Conservation (phyloP, 2,329 filamentous ascomycete genomes). For the Elsinoe batatas region DNA sequence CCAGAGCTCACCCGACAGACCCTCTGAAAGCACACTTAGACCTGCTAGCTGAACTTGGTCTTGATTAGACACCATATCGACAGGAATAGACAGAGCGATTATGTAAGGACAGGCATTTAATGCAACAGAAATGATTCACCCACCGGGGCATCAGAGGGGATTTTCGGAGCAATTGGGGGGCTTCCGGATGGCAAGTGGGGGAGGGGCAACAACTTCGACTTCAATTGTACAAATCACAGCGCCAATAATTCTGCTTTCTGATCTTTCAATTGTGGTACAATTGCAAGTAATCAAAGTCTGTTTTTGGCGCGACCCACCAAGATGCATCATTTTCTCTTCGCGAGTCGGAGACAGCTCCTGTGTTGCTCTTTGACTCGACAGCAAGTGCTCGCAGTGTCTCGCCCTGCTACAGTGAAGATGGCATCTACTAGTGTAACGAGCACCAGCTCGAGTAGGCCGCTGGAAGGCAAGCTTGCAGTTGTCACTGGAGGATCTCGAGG, state of each 20-base stretch:
- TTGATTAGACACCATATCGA: too few relatives aligned
- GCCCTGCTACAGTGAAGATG: slow-evolving; percentile 27
- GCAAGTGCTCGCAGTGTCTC: slow-evolving; percentile 27
- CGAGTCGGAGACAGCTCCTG: neutral
- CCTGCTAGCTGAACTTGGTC: too few relatives aligned
- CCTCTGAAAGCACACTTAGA: neutral
- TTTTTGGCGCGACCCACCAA: neutral
- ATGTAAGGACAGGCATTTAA: too few relatives aligned
- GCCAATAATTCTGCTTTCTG: too few relatives aligned
- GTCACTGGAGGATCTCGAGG: slow-evolving; percentile 72
- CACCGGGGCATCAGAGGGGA: too few relatives aligned
- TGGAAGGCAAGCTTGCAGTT: slow-evolving; percentile 66
- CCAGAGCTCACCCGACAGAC: too few relatives aligned
- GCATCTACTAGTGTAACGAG: slow-evolving; percentile 32
- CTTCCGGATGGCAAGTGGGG: neutral
- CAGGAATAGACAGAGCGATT: too few relatives aligned
- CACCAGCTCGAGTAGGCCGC: slow-evolving; percentile 26
- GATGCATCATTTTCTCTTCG: slow-evolving; percentile 2
- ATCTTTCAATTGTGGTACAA: too few relatives aligned
- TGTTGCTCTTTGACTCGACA: neutral
- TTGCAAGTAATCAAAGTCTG: too few relatives aligned
- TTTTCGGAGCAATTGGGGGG: neutral
- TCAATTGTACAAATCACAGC: neutral
- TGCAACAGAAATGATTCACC: too few relatives aligned
- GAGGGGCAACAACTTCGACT: neutral